These are phyloP conservation scores for Cucurbita maxima DNA, from an alignment of 306 rosid species.

Conservation along the genomic window DNA sequence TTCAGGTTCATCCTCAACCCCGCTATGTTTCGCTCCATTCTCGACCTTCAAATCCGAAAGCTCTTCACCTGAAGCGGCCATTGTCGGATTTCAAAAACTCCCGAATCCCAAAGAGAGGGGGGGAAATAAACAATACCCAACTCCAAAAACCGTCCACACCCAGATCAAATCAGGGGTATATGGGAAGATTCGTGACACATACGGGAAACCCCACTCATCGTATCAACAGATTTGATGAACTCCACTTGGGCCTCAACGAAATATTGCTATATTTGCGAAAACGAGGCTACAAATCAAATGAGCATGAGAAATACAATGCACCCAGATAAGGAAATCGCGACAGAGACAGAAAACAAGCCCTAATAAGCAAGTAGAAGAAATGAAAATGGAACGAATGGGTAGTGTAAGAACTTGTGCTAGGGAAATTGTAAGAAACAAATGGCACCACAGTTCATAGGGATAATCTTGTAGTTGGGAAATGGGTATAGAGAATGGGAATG, in stretches of 20 bases:
- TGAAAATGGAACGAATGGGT: not conserved
- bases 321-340: not conserved
- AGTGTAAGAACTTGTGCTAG: not conserved
- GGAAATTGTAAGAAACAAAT: not conserved
- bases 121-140: not conserved
- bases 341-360: not conserved
- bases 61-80: slow-evolving; percentile 83
- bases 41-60: slow-evolving; percentile 40
- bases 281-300: not conserved
- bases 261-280: not conserved
- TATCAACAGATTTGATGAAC: not conserved
- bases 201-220: not conserved
- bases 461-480: not conserved
- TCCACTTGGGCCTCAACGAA: not conserved
- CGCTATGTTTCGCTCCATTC: slow-evolving; percentile 33
- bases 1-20: slow-evolving; percentile 32
- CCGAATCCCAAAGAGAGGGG: slow-evolving; percentile 10
- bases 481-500: not conserved
- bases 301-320: not conserved
- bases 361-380: not conserved
- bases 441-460: not conserved
- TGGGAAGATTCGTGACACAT: not conserved
- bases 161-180: slow-evolving; percentile 3
- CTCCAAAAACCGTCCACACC: not conserved
- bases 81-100: slow-evolving; percentile 20